Evolutionary conservation across 208 protist genomes (phyloP), one percentile per base, ranked within the genome.

Genomic region (Acanthamoeba lenticulata): DNA sequence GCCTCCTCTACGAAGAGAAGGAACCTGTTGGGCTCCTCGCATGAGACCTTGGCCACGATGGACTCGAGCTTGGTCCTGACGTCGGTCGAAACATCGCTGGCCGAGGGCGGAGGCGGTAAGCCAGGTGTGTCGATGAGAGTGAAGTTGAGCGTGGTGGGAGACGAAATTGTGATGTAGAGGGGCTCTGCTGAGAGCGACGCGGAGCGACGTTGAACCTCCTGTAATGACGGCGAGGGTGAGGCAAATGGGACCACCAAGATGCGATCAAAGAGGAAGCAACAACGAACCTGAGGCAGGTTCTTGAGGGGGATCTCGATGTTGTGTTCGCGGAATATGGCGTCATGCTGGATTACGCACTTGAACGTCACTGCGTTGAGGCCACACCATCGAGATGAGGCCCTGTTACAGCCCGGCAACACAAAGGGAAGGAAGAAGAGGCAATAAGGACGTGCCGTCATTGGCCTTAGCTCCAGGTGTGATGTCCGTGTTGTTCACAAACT

Each of bases 41-140:
- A 62, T 21, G 52, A 60, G 9, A 69, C 57, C 29, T n/a, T 47
- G 36, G 52, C 83, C 5, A 90, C 83, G 19, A 69, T 90, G 11
- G 57, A 62, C 36, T 90, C 83, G 11, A 90, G 34, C 38, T 69
- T 27, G 13, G 32, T 69, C 83, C 57, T 90, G 36, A 45, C 24
- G 19, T 69, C 83, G 7, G 17, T 1, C 0, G 47, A 15, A 32
- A 72, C 52, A 6, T 36, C 52, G 2, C 52, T 32, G 13, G 36
- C 67, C 7, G 67, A 77, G 24, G 19, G 4, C 3, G 52, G 57
- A 42, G 83, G 55, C 2, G 57, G 83, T 32, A 90, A 38, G 38
- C 83, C 83, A 69, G 83, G 83, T 4, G 83, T 90, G 57, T 90
- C 83, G 57, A 90, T 90, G 83, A 90, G 44, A 9, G 83, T 90